These are phyloP conservation scores for Oropetium thomaeum DNA, from an alignment of 176 grass and related monocot genomes.

Conservation along the genomic window DNA sequence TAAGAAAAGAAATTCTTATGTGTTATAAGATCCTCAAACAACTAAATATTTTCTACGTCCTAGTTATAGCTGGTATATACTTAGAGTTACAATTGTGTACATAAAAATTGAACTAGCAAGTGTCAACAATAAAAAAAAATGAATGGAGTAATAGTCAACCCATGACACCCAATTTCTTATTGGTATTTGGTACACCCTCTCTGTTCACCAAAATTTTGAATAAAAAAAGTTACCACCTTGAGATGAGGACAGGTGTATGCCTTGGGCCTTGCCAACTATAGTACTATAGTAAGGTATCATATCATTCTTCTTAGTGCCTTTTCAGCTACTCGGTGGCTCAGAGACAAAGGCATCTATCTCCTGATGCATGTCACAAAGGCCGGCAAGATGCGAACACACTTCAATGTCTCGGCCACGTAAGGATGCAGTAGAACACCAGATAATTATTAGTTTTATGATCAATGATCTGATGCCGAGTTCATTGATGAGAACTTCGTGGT, in stretches of 20 bases:
- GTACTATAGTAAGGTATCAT: not conserved
- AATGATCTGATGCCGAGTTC: not conserved
- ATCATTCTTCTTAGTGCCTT: constrained; percentile 4
- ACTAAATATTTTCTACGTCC: too few relatives aligned
- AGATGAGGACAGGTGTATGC: constrained; percentile 30
- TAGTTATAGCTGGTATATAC: too few relatives aligned
- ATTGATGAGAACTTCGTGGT: not conserved
- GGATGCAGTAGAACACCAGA: not conserved
- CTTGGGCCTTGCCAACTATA: constrained; percentile 15
- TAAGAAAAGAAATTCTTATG: too few relatives aligned
- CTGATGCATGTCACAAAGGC: constrained; percentile 23
- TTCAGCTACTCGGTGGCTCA: constrained; percentile 42
- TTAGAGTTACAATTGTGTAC: too few relatives aligned
- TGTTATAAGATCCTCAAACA: too few relatives aligned
- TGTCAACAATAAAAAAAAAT: too few relatives aligned
- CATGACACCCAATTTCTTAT: too few relatives aligned
- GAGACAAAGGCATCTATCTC: constrained; percentile 42
- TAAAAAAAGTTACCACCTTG: not conserved
- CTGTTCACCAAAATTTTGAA: not conserved
- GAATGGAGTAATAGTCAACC: too few relatives aligned
- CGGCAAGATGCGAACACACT: constrained; percentile 24
- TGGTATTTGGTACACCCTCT: too few relatives aligned
- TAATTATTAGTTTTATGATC: not conserved
- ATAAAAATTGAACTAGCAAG: too few relatives aligned
- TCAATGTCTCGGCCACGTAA: constrained; percentile 16